These are phyloP conservation scores for Dimocarpus longan DNA, from an alignment of 345 rosid genomes.

Conservation along the genomic window DNA sequence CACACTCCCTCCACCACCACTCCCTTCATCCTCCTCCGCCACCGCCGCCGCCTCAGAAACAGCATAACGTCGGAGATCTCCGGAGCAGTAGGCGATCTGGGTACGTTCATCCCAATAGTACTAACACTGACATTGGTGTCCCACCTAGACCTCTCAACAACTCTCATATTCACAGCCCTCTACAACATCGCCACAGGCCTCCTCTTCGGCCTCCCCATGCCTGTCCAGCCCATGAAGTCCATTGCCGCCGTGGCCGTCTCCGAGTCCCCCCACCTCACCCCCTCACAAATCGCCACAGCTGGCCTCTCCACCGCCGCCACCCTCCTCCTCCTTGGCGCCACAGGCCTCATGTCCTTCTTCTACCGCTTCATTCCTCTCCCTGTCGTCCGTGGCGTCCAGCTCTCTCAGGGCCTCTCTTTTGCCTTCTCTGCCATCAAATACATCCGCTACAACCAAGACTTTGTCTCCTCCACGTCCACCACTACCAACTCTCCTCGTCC, in stretches of 20 bases:
- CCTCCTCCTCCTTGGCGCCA: constrained; percentile 65
- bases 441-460: constrained; percentile 66
- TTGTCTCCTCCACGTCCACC: constrained; percentile 59
- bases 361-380: constrained; percentile 80
- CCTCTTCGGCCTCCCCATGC: constrained; percentile 84
- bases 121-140: constrained; percentile 69
- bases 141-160: constrained; percentile 67
- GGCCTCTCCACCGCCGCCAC: constrained; percentile 61
- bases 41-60: constrained; percentile 44
- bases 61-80: constrained; percentile 62
- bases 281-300: constrained; percentile 69
- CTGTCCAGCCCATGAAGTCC: constrained; percentile 89
- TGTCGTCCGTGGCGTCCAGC: constrained; percentile 94
- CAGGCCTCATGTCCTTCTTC: constrained; percentile 75
- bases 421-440: constrained; percentile 90
- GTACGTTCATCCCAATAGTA: constrained; percentile 80
- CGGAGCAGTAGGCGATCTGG: constrained; percentile 86
- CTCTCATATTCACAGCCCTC: constrained; percentile 73
- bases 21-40: constrained; percentile 33
- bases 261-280: constrained; percentile 63
- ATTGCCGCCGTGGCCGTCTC: constrained; percentile 83
- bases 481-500: constrained; percentile 51
- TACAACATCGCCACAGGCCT: constrained; percentile 79
- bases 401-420: constrained; percentile 86
- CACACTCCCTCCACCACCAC: constrained; percentile 22